Conservation (phyloP, 176 grass and related monocot species). For the Neostapfia colusana region DNA sequence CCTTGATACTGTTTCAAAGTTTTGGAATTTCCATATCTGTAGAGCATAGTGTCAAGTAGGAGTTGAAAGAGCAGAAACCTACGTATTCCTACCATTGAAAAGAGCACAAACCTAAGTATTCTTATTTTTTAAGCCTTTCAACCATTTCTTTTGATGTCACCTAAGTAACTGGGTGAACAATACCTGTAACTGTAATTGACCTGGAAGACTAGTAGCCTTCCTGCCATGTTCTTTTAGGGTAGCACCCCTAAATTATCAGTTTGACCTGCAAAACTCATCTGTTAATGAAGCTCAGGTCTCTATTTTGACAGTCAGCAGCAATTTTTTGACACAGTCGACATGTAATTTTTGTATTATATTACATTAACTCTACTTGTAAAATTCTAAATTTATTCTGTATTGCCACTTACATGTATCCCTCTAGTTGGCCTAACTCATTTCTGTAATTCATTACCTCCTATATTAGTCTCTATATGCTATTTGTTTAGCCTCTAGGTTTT, state of each 20-base stretch:
- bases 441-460: neutral
- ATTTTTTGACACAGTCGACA: neutral
- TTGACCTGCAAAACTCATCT: neutral
- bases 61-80: neutral
- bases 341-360: slow-evolving; percentile 17
- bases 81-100: neutral
- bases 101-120: neutral
- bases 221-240: neutral
- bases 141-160: too few species aligned
- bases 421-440: neutral
- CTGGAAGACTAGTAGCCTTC: neutral
- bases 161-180: neutral
- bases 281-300: neutral
- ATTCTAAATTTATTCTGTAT: neutral
- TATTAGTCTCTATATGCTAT: neutral
- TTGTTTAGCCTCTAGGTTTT: neutral
- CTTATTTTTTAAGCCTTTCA: too few species aligned
- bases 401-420: too few species aligned
- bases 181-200: neutral
- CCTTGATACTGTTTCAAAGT: too few species aligned
- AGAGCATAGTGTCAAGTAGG: neutral
- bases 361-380: neutral
- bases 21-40: neutral
- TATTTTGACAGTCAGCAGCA: neutral
- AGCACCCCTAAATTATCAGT: neutral